Percentiles rank a stretch among this genome's conserved stretches.
Evolutionary conservation across 768 basidiomycete genomes (phyloP).

Genomic region (Neoboletus magnificus): DNA sequence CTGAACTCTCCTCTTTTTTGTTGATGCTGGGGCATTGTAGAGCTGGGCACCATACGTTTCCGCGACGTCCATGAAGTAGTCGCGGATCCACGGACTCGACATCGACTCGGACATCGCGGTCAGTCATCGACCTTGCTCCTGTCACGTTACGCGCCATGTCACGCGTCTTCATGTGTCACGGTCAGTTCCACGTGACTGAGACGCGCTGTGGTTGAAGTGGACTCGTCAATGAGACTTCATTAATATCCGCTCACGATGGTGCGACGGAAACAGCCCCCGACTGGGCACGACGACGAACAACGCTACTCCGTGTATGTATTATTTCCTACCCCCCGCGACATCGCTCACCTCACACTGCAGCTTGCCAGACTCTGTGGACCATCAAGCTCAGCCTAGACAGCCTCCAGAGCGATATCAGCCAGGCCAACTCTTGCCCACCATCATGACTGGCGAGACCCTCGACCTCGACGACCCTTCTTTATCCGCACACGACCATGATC

Average conservation of each 20-base stretch:
- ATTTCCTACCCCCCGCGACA: background rate
- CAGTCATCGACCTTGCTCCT: background rate
- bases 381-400: constrained; percentile 2
- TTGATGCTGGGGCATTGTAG: constrained; percentile 14
- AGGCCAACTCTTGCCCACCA: constrained; percentile 58
- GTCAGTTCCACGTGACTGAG: constrained; percentile 13
- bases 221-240: background rate
- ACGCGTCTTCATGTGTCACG: constrained; percentile 13
- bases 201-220: constrained; percentile 2
- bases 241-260: constrained; percentile 6
- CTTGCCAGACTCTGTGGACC: constrained; percentile 6
- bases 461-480: constrained; percentile 41
- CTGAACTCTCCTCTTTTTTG: constrained; percentile 53
- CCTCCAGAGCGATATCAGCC: constrained; percentile 49
- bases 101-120: constrained; percentile 38
- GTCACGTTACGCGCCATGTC: constrained; percentile 16
- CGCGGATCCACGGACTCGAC: constrained; percentile 51
- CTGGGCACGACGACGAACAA: background rate
- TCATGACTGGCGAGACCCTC: constrained; percentile 63
- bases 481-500: constrained; percentile 32
- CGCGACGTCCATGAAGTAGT: constrained; percentile 48
- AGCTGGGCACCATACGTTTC: constrained; percentile 51
- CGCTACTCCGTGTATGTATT: constrained; percentile 6
- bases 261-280: constrained; percentile 23
- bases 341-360: constrained; percentile 5